These are phyloP conservation scores for Aspergillus tanneri DNA, from an alignment of 2,329 filamentous ascomycete species.

Conservation along the genomic window DNA sequence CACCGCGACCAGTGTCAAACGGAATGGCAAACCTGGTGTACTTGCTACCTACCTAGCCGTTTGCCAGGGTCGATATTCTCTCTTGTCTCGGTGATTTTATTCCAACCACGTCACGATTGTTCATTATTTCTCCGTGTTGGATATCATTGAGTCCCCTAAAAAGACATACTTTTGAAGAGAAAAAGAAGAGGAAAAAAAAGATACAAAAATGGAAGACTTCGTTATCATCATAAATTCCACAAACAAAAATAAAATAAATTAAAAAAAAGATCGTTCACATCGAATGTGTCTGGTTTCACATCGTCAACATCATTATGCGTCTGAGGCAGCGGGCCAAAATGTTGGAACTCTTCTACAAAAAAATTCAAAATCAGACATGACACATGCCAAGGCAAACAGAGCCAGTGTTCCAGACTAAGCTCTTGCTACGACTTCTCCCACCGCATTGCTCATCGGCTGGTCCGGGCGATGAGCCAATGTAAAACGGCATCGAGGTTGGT, in stretches of 20 bases:
- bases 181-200: slow-evolving; percentile 8
- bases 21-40: background rate
- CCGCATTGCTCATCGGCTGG: slow-evolving; percentile 60
- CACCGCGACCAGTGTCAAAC: background rate
- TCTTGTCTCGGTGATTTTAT: background rate
- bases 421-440: background rate
- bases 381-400: slow-evolving; percentile 7
- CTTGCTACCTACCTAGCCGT: background rate
- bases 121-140: background rate
- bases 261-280: slow-evolving; percentile 13
- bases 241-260: slow-evolving; percentile 5
- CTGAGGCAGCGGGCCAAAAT: slow-evolving; percentile 38
- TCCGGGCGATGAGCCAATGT: slow-evolving; percentile 91
- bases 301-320: slow-evolving; percentile 56
- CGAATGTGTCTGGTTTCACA: slow-evolving; percentile 23
- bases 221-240: slow-evolving; percentile 1
- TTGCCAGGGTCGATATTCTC: background rate
- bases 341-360: slow-evolving; percentile 17
- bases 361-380: slow-evolving; percentile 2
- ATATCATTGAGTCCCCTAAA: background rate
- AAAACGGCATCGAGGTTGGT: slow-evolving; percentile 97
- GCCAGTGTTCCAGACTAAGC: background rate
- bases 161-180: slow-evolving; percentile 1
- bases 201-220: background rate
- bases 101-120: background rate